Percentiles rank a stretch among this genome's conserved stretches.
Conservation (phyloP, 768 basidiomycete genomes). For the Serendipita vermifera region DNA sequence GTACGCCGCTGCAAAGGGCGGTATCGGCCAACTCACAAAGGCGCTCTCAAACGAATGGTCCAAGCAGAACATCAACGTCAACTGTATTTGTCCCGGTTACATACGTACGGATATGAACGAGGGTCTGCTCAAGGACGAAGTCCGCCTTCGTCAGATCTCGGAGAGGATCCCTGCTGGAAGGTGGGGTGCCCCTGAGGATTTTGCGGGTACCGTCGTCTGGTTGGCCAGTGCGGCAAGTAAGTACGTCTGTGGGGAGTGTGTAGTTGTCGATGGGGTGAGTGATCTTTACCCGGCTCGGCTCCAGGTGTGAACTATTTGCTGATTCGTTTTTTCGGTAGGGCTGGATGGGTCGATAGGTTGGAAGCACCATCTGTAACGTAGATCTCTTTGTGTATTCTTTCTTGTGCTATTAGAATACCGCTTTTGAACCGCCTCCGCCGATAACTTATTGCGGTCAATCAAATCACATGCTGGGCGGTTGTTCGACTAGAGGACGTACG, state of each 20-base stretch:
- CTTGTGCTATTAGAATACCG: too few relatives aligned
- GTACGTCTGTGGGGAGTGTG: constrained; percentile 58
- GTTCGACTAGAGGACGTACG: too few relatives aligned
- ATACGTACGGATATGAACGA: constrained; percentile 82
- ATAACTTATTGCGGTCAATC: too few relatives aligned
- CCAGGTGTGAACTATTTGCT: constrained; percentile 2
- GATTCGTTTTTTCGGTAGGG: constrained; percentile 13
- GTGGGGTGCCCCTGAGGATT: constrained; percentile 61
- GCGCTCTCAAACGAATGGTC: constrained; percentile 92
- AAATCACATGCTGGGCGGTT: too few relatives aligned
- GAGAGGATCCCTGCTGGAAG: constrained; percentile 60
- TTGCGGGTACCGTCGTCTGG: constrained; percentile 60
- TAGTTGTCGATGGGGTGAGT: constrained; percentile 62
- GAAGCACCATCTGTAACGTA: too few relatives aligned
- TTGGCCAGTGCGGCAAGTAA: constrained; percentile 54
- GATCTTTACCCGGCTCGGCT: constrained; percentile 6
- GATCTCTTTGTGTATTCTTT: too few relatives aligned
- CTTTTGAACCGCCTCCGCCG: too few relatives aligned
- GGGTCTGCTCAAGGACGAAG: constrained; percentile 49
- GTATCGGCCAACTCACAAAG: constrained; percentile 73
- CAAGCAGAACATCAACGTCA: constrained; percentile 74
- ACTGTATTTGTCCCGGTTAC: constrained; percentile 79
- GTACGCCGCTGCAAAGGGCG: constrained; percentile 85
- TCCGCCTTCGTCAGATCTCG: constrained; percentile 53
- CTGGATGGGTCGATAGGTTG: constrained; percentile 18